These are phyloP conservation scores for Ganoderma sinense DNA, from an alignment of 1,284 basidiomycete genomes.

Conservation along the genomic window DNA sequence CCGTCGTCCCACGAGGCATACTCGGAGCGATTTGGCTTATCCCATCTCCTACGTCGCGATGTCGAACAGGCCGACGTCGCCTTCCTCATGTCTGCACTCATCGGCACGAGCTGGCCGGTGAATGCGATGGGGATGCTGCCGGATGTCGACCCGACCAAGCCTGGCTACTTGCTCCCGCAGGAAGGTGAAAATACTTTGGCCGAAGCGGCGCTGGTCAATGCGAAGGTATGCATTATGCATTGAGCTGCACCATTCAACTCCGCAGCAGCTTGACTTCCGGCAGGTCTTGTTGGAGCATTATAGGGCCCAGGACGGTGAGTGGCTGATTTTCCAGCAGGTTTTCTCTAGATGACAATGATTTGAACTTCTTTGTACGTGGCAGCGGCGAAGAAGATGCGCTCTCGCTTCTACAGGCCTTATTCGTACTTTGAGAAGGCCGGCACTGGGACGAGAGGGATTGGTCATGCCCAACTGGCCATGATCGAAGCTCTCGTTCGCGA, in stretches of 20 bases:
- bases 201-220: constrained; percentile 70
- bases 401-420: constrained; percentile 73
- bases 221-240: constrained; percentile 83
- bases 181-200: constrained; percentile 54
- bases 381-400: constrained; percentile 69
- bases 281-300: constrained; percentile 72
- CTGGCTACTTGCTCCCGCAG: constrained; percentile 58
- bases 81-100: constrained; percentile 76
- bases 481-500: constrained; percentile 55
- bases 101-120: constrained; percentile 76
- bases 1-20: constrained; percentile 75
- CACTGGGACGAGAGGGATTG: constrained; percentile 32
- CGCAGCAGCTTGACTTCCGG: constrained; percentile 34
- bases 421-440: constrained; percentile 57
- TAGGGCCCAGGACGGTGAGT: constrained; percentile 75
- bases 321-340: too few species aligned
- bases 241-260: constrained; percentile 37
- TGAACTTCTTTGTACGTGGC: constrained; percentile 47
- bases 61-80: constrained; percentile 89
- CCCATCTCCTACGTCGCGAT: constrained; percentile 68
- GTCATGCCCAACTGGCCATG: constrained; percentile 41
- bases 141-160: constrained; percentile 62
- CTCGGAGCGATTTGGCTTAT: constrained; percentile 68
- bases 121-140: constrained; percentile 81
- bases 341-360: background rate